Evolutionary conservation across 768 basidiomycete species (phyloP), one percentile per base, ranked within the genome.

Genomic region (Russula olivacea): DNA sequence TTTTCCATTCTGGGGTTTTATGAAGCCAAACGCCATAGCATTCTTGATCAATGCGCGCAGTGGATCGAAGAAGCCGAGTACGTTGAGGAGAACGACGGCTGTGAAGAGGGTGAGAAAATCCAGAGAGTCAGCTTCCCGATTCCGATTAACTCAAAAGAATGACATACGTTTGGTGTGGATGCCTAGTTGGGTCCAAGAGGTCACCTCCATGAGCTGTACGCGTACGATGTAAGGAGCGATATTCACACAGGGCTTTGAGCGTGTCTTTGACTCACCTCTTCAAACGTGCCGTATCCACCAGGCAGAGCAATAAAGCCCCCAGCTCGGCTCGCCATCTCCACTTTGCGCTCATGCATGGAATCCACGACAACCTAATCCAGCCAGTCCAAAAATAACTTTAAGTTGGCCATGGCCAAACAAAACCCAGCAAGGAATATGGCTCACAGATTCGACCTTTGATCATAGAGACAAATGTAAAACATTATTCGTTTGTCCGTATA

Each of bases 201-300:
- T 83, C 65, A 91, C 94, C 74, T 98, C 96, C 32, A 97, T 74
- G n/a, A 92, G 75, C 89, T 92, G 66, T 5, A 36, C 11, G 48
- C 21, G 49, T 21, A 34, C 17, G 19, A 32, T 21, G 6, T 34
- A 9, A 34, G 51, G 23, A 8, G 43, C 25, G 32, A 53, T 34
- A 5, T 17, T 12, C n/a, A 40, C 50, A 25, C 3, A 12, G n/a
- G 28, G 23, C 3, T 12, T 6, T 1, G 23, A 38, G n/a, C n/a
- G 6, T 58, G 51, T 38, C 21, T n/a, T 59, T 19, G 21, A 9
- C 72, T 63, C 34, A 87, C 90, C 81, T 98, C 96, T 75, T 99
- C 97, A 66, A 93, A 91, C 0, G 95, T 98, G 11, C 96, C 96
- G 71, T 85, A 97, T 0, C 96, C 96, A 21, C 96, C 96, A 1